phyloP scores from a whole-genome alignment of 2,329 filamentous ascomycete genomes.

The Aureobasidium pullulans region DNA sequence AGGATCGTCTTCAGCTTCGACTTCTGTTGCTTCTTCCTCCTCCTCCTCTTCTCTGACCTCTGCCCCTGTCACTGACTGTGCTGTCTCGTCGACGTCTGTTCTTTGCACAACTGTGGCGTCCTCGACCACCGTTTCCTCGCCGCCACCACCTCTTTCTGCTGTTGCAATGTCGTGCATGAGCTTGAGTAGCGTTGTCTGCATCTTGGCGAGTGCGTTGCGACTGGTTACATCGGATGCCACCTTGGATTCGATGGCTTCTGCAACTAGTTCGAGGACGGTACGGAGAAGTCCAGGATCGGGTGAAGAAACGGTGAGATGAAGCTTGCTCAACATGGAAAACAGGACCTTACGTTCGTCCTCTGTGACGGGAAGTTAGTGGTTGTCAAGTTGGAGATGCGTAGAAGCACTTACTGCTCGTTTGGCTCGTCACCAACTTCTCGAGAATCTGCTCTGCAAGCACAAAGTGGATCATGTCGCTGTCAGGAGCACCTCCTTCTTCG shows the following conservation, averaged over 20 bases:
- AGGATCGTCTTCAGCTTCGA: conserved; percentile 15
- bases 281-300: conserved; percentile 25
- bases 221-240: conserved; percentile 46
- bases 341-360: conserved; percentile 83
- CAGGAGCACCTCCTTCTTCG: conserved; percentile 55
- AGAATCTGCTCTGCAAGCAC: conserved; percentile 70
- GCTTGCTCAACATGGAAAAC: conserved; percentile 70
- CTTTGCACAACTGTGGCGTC: background rate
- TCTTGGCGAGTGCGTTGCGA: conserved; percentile 48
- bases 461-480: conserved; percentile 54
- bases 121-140: conserved; percentile 25
- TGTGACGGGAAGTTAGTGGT: conserved; percentile 31
- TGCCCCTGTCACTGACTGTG: conserved; percentile 5
- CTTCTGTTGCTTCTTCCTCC: conserved; percentile 4
- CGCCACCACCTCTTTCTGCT: conserved; percentile 25
- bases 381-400: background rate
- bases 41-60: background rate
- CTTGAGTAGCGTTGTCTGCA: conserved; percentile 45
- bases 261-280: conserved; percentile 38
- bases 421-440: conserved; percentile 60
- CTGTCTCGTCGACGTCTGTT: conserved; percentile 2
- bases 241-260: conserved; percentile 41
- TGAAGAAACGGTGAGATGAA: conserved; percentile 57
- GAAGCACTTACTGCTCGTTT: conserved; percentile 52
- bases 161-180: conserved; percentile 39